Base-by-base conservation (phyloP, 768 basidiomycete species). In the Chiua virens region DNA sequence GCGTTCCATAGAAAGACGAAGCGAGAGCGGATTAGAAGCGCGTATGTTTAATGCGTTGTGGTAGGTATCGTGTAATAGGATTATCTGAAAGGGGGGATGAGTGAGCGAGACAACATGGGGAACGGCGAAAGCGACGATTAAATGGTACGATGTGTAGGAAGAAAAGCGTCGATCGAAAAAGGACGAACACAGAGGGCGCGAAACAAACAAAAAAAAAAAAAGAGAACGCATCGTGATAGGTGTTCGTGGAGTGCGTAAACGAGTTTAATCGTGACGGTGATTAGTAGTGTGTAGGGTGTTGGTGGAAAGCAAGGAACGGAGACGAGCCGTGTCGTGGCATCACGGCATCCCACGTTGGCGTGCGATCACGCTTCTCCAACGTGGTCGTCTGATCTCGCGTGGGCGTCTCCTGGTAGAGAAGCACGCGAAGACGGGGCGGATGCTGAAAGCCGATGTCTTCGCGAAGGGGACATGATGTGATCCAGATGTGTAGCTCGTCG, bases 221-320 rank as follows among this genome's bases (percentile, higher is more conserved):
- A 20, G 30, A 28, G 42, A 47, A 39, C 40, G 47, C 54, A 54
- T 67, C 67, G 49, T 67, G 55, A 59, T 48, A 42, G 47, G 49
- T 47, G 18, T 55, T 69, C 65, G 52, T 67, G 52, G 46, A 42
- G 47, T 53, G 56, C 57, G 60, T 67, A 49, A 54, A 55, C 45
- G 43, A 22, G 32, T 28, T 43, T 45, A 42, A 54, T 69, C 67
- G 52, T 69, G 52, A 42, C 42, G 47, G 49, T 42, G 41, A 37
- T 21, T n/a, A 6, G 23, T 3, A 23, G 23, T 23, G 23, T 23
- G 6, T 23, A 6, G 23, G 3, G 23, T 23, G 23, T 23, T 23
- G 23, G 23, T n/a, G n/a, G n/a, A n/a, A n/a, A n/a, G n/a, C n/a
- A n/a, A n/a, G n/a, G n/a, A n/a, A n/a, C n/a, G n/a, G n/a, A n/a